These are phyloP conservation scores for Quercus alba DNA, from an alignment of 306 rosid species.

Conservation along the genomic window DNA sequence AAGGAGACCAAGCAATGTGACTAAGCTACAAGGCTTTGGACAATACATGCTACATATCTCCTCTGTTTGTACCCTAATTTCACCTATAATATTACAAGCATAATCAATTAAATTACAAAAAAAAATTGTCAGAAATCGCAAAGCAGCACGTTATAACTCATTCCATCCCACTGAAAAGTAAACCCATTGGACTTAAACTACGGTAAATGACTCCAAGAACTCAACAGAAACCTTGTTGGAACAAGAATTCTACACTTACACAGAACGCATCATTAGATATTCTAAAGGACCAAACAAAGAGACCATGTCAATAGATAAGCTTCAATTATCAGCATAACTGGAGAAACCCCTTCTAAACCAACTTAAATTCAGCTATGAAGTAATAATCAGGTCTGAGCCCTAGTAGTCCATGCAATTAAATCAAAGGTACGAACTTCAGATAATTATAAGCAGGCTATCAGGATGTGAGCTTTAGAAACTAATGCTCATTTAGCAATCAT, in stretches of 20 bases:
- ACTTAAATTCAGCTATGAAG: conserved; percentile 18
- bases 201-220: not conserved
- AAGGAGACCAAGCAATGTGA: no score
- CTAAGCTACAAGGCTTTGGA: no score
- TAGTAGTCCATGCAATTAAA: conserved; percentile 9
- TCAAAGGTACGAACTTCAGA: not conserved
- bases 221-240: not conserved
- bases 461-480: not conserved
- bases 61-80: not conserved
- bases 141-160: not conserved
- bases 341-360: conserved; percentile 11
- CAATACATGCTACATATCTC: not conserved
- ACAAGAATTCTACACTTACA: not conserved
- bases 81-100: conserved; percentile 1
- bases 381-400: conserved; percentile 15
- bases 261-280: conserved; percentile 7
- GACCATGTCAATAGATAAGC: conserved; percentile 8
- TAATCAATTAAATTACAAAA: not conserved
- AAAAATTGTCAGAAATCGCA: not conserved
- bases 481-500: conserved; percentile 74
- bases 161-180: not conserved
- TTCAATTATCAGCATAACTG: conserved; percentile 2
- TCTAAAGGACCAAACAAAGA: conserved; percentile 2
- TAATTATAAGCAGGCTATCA: not conserved
- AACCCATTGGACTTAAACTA: not conserved